phyloP scores from a whole-genome alignment of 257 asterid genomes.

The Solanum ahanhuiri region DNA sequence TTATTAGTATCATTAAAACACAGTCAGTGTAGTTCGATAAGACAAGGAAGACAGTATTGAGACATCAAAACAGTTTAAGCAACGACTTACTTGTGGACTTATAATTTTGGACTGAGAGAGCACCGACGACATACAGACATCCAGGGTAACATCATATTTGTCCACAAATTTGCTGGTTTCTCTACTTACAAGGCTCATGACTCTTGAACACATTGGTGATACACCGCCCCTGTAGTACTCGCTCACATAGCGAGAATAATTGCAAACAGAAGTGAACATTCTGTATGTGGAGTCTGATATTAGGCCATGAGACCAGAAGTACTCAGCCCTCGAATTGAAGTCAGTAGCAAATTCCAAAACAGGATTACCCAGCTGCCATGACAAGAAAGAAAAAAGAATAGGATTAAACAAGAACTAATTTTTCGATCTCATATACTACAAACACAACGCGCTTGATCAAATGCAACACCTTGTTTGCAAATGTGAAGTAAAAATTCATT shows the following conservation, averaged over 20 bases:
- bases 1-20: neutral
- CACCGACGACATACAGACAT: conserved; percentile 58
- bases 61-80: neutral
- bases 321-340: conserved; percentile 63
- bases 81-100: conserved; percentile 35
- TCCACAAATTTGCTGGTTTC: conserved; percentile 62
- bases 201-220: conserved; percentile 36
- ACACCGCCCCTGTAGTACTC: conserved; percentile 43
- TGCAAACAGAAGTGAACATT: conserved; percentile 45
- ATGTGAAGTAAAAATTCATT: neutral
- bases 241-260: conserved; percentile 53
- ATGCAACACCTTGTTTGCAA: neutral
- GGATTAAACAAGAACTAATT: neutral
- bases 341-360: conserved; percentile 53
- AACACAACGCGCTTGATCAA: neutral
- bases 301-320: conserved; percentile 72
- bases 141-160: conserved; percentile 61
- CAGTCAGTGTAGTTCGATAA: neutral
- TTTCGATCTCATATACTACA: neutral
- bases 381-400: neutral
- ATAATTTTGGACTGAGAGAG: conserved; percentile 51
- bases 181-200: conserved; percentile 42
- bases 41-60: neutral
- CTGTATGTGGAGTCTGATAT: conserved; percentile 57
- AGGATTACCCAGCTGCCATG: conserved; percentile 60